A percentile compares a stretch with the other conserved stretches of the same genome.
These are phyloP conservation scores for Mycena alexandri DNA, from an alignment of 768 basidiomycete species.

Conservation along the genomic window DNA sequence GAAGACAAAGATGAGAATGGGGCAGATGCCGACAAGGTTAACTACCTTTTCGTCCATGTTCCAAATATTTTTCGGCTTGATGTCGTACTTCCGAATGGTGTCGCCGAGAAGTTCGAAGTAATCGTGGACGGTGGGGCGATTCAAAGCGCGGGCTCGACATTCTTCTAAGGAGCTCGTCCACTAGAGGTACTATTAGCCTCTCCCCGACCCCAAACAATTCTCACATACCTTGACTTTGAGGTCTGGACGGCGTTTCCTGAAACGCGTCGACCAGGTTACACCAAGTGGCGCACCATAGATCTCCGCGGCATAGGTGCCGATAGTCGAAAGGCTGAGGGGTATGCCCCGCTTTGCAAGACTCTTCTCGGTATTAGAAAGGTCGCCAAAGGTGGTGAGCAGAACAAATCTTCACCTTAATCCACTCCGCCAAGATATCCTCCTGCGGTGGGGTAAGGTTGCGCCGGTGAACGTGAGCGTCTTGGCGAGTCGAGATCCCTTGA, in stretches of 20 bases:
- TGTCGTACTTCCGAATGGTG: conserved; percentile 3
- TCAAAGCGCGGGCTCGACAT: conserved; percentile 26
- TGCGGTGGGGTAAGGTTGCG: conserved; percentile 20
- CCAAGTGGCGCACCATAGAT: conserved; percentile 14
- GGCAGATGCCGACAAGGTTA: too few species aligned
- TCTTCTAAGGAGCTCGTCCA: conserved; percentile 21
- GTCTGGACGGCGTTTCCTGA: conserved; percentile 15
- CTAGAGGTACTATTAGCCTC: conserved; percentile 7
- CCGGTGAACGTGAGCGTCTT: conserved; percentile 19
- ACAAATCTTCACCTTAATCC: conserved; percentile 27
- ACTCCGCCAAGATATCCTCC: conserved; percentile 16
- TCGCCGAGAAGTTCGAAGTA: conserved; percentile 17
- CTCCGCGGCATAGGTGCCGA: conserved; percentile 8
- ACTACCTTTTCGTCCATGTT: conserved; percentile 22
- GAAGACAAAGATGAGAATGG: not conserved
- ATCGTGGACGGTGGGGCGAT: conserved; percentile 10
- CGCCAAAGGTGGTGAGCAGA: not conserved
- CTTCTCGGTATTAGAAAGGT: conserved; percentile 4
- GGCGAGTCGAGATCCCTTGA: conserved; percentile 6
- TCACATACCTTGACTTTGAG: conserved; percentile 12
- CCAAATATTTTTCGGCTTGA: conserved; percentile 18
- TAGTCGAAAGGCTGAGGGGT: conserved; percentile 15
- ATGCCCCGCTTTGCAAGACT: conserved; percentile 19
- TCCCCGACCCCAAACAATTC: not conserved
- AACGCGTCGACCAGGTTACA: conserved; percentile 18